A percentile compares a stretch with the other conserved stretches of the same genome.
Evolutionary conservation across 768 basidiomycete genomes (phyloP).

Genomic region (Fibroporia radiculosa): DNA sequence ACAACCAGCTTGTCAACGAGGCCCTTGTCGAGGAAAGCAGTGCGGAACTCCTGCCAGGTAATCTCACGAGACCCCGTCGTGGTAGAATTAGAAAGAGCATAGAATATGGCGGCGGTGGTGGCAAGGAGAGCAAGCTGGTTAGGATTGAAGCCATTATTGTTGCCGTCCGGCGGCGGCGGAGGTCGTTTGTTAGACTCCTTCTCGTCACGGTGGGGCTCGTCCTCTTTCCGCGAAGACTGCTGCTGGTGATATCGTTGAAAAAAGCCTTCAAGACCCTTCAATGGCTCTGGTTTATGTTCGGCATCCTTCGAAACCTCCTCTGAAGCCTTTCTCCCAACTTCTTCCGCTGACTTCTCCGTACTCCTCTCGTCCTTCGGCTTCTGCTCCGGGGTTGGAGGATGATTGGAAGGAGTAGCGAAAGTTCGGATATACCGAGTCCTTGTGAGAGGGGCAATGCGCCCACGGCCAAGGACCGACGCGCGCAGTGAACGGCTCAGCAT

Average conservation of each 20-base stretch:
- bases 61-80: constrained; percentile 72
- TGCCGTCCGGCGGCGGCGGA: constrained; percentile 35
- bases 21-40: constrained; percentile 93
- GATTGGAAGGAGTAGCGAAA: constrained; percentile 41
- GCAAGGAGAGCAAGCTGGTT: constrained; percentile 54
- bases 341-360: constrained; percentile 24
- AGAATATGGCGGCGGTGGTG: constrained; percentile 55
- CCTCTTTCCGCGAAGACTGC: constrained; percentile 8
- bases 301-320: constrained; percentile 25
- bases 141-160: constrained; percentile 45
- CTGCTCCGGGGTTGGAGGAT: constrained; percentile 25
- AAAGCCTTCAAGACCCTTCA: constrained; percentile 71
- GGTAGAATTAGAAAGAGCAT: constrained; percentile 43
- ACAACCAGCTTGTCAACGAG: constrained; percentile 91
- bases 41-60: constrained; percentile 99
- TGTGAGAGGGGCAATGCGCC: constrained; percentile 29
- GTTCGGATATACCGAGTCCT: constrained; percentile 27
- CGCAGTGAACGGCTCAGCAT: constrained; percentile 65
- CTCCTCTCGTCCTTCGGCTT: constrained; percentile 26
- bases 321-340: constrained; percentile 25
- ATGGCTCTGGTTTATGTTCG: constrained; percentile 33
- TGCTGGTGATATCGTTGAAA: constrained; percentile 55
- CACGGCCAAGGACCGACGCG: constrained; percentile 38
- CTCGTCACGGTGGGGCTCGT: constrained; percentile 12
- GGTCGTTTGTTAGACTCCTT: constrained; percentile 34